These are phyloP conservation scores for Lichenothelia convexa DNA, from an alignment of 495 filamentous ascomycete genomes.

Conservation along the genomic window DNA sequence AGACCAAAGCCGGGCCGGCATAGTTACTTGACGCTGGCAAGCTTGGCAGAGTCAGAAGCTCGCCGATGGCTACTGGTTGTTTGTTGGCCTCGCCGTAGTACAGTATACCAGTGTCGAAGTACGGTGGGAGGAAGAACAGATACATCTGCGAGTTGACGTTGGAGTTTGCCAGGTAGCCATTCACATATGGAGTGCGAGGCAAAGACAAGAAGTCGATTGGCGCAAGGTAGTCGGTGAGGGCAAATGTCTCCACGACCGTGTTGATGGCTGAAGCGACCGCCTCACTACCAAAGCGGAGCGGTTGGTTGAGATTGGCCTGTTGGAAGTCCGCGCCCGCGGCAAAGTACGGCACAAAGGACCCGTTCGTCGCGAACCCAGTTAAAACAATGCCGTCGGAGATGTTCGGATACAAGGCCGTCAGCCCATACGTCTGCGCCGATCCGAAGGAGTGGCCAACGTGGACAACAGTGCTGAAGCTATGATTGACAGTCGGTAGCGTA, in stretches of 20 bases:
- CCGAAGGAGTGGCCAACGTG: constrained; percentile 41
- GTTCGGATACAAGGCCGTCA: constrained; percentile 30
- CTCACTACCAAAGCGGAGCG: constrained; percentile 21
- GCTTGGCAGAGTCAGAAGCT: constrained; percentile 13
- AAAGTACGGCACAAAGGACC: constrained; percentile 20
- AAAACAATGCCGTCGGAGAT: constrained; percentile 38
- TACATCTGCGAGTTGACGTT: constrained; percentile 22
- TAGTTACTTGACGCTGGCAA: constrained; percentile 7
- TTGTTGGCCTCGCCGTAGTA: constrained; percentile 25
- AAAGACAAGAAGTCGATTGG: not conserved
- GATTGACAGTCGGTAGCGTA: constrained; percentile 3
- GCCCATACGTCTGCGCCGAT: constrained; percentile 25
- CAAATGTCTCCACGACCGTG: not conserved
- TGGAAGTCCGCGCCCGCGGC: constrained; percentile 27
- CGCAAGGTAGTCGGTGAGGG: not conserved
- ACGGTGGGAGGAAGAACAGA: constrained; percentile 27
- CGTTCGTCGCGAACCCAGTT: constrained; percentile 34
- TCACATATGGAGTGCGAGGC: not conserved
- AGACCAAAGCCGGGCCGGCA: constrained; percentile 10
- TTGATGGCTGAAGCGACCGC: not conserved
- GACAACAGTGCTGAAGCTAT: constrained; percentile 29
- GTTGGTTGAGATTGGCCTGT: constrained; percentile 27
- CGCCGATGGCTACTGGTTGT: constrained; percentile 15
- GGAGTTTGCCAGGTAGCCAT: constrained; percentile 30
- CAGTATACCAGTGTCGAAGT: constrained; percentile 29